Base-by-base conservation (phyloP, 306 rosid species). In the Rosa persica region DNA sequence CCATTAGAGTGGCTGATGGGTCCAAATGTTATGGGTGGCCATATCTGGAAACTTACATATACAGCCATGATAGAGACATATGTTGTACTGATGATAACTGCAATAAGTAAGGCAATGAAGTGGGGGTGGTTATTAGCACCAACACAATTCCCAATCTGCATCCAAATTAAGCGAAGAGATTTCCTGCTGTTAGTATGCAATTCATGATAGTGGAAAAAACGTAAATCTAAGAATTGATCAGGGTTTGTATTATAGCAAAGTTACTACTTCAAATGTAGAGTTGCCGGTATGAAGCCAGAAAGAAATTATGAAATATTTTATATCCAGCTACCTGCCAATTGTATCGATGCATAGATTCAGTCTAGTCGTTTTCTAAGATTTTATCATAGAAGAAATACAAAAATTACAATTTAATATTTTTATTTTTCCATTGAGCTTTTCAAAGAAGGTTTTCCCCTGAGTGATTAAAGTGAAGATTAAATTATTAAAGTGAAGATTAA, bases 81-180 rank as follows among this genome's bases (percentile, higher is more conserved):
- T 48, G 80, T 51, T 65, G 89, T 87, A 78, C 99, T 87, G 76
- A 78, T 27, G 71, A 93, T 90, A 49, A 96, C 91, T 27, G 97
- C 89, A 72, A 91, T 91, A 77, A 95, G 98, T 88, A 95, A 95
- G 80, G 86, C 74, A 67, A 95, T 81, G 86, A 95, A 95, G 86
- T 79, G 85, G 67, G 83, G 85, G 89, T 93, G 99, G 81, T 95
- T 95, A 78, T 87, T 90, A n/a, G 97, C 97, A 36, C 98, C 99
- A 44, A 95, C 98, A 78, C 99, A 95, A 82, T 95, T 95, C 83
- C 99, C 99, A 57, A 95, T 95, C 99, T 95, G 98, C 86, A 82
- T 79, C 76, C 72, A 51, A 47, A 64, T 85, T 54, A 67, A 73
- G 54, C 27, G 65, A 76, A 2, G 62, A 80, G 16, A 38, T 19